Conservation (phyloP, 2,329 filamentous ascomycete genomes). For the Colletotrichum tofieldiae region DNA sequence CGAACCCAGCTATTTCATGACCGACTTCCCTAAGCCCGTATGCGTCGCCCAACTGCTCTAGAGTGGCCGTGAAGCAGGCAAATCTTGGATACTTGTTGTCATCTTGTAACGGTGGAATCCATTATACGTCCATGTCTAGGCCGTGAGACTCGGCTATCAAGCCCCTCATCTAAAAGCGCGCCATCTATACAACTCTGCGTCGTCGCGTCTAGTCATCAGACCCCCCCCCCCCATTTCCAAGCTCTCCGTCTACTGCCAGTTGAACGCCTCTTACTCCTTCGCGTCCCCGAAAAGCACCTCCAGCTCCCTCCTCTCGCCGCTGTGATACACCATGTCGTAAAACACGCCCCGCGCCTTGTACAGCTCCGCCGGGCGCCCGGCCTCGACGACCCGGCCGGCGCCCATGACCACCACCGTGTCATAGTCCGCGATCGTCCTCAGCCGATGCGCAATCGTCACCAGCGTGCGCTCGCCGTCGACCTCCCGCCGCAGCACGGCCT, state of each 20-base stretch:
- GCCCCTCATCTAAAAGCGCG: not conserved
- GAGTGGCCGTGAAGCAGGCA: too few species aligned
- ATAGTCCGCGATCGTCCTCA: constrained; percentile 73
- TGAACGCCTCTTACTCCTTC: not conserved
- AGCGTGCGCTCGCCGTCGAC: constrained; percentile 67
- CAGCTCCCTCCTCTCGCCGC: constrained; percentile 66
- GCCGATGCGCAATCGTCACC: constrained; percentile 71
- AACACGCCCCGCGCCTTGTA: constrained; percentile 63
- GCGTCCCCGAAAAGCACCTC: constrained; percentile 51
- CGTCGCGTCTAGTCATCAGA: not conserved
- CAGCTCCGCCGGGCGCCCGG: constrained; percentile 63
- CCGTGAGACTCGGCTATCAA: not conserved
- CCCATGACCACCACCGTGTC: constrained; percentile 72
- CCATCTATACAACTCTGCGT: not conserved
- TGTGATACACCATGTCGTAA: constrained; percentile 70
- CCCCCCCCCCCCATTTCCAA: not conserved
- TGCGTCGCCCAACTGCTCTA: too few species aligned
- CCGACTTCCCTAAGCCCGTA: too few species aligned
- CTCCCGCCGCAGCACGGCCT: constrained; percentile 66
- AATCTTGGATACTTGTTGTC: too few species aligned
- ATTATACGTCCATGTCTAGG: not conserved
- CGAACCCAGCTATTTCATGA: too few species aligned
- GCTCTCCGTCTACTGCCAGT: not conserved
- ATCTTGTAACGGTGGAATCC: not conserved
- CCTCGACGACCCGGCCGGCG: constrained; percentile 68